phyloP scores from a whole-genome alignment of 2,329 filamentous ascomycete genomes.

The Penicillium sp. region DNA sequence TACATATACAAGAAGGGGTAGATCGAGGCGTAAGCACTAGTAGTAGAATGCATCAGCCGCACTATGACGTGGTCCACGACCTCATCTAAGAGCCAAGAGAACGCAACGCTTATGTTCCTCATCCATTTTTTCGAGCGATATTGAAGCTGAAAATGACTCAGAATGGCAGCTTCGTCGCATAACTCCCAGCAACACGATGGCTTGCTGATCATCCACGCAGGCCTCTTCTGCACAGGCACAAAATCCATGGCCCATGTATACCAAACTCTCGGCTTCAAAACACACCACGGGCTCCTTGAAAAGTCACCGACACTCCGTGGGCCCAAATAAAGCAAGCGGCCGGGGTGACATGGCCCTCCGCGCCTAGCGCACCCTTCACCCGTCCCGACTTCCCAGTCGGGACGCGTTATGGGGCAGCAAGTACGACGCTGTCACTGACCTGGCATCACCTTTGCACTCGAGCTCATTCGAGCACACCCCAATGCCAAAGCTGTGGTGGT shows the following conservation, averaged over 20 bases:
- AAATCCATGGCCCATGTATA: constrained; percentile 7
- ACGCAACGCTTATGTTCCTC: not conserved
- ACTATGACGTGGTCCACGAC: no score
- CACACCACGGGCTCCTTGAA: constrained; percentile 8
- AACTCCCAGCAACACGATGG: not conserved
- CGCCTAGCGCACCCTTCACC: not conserved
- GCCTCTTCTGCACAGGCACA: constrained; percentile 5
- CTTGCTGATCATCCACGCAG: constrained; percentile 7
- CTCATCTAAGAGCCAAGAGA: not conserved
- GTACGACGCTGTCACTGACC: constrained; percentile 6
- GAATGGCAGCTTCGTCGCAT: not conserved
- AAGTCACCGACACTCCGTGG: constrained; percentile 5
- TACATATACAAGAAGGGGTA: no score
- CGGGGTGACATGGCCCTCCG: constrained; percentile 5
- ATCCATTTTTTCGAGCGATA: no score
- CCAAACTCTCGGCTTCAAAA: constrained; percentile 7
- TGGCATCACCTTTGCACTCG: constrained; percentile 6
- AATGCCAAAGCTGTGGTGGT: constrained; percentile 5
- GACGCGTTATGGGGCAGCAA: constrained; percentile 2
- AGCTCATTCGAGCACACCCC: constrained; percentile 6
- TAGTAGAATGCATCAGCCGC: no score
- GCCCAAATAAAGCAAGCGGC: constrained; percentile 2
- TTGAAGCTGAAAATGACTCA: not conserved
- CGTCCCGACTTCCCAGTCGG: not conserved
- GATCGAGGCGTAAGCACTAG: no score